These are phyloP conservation scores for Phytophthora pinifolia DNA, from an alignment of 352 stramenopile species.

Conservation along the genomic window DNA sequence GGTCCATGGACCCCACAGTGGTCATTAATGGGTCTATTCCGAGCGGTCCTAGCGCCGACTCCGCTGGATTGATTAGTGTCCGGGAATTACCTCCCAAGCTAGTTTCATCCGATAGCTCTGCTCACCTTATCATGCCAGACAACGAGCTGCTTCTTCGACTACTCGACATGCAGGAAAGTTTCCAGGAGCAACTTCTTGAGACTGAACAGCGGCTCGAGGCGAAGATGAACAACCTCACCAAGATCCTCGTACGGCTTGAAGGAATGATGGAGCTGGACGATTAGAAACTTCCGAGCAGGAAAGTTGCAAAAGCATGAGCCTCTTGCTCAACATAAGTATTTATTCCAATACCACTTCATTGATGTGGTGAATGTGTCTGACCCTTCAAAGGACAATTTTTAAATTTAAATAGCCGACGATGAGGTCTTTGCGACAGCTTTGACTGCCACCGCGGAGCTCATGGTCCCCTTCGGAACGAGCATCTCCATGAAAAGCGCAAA, in stretches of 20 bases:
- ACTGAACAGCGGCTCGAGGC: conserved; percentile 68
- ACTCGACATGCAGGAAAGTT: conserved; percentile 55
- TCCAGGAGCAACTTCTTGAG: conserved; percentile 58
- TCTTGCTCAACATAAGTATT: conserved; percentile 4
- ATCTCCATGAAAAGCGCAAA: conserved; percentile 56
- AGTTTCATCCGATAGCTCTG: conserved; percentile 1
- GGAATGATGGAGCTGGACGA: conserved; percentile 56
- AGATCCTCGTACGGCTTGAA: conserved; percentile 68
- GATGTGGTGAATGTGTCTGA: too few relatives aligned
- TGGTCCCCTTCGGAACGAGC: conserved; percentile 41
- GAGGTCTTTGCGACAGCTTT: background rate
- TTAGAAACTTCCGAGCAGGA: conserved; percentile 8
- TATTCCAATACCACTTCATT: conserved; percentile 17
- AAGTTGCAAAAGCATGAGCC: too few relatives aligned
- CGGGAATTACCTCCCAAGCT: background rate
- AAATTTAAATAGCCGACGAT: too few relatives aligned
- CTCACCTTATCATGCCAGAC: conserved; percentile 31
- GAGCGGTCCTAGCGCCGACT: conserved; percentile 14
- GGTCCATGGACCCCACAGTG: background rate
- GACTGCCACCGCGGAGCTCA: conserved; percentile 9
- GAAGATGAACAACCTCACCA: conserved; percentile 68
- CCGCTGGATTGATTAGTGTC: background rate
- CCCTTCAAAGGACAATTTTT: too few relatives aligned
- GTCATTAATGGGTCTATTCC: background rate
- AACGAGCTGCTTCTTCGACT: conserved; percentile 54